Evolutionary conservation across 495 filamentous ascomycete species (phyloP), one percentile per base, ranked within the genome.

Genomic region (Penicillium canariense): DNA sequence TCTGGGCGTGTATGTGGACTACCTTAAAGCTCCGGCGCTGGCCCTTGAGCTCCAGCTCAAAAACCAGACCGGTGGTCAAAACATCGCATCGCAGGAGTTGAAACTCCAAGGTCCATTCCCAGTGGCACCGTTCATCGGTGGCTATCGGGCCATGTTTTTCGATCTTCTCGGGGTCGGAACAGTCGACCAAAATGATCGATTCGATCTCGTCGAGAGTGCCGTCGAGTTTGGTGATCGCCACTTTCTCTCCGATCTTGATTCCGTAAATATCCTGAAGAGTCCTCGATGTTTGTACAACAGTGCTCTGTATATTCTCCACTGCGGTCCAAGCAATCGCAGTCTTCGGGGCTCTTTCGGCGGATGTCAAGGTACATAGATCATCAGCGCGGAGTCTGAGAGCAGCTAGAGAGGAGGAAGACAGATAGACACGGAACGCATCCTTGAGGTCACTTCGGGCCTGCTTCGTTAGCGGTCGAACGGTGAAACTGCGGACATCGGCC

Each of bases 301-400:
- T 75, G 50, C 79, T 84, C 59, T 85, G 80, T 35, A 87, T 77
- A 55, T 81, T 84, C 54, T 88, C 84, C 4, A 77, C 56, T 17
- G 85, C 81, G 38, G 78, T 76, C 84, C 86, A 89, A 12, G 83
- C 81, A 50, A 87, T 80, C 5, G 84, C 87, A 42, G 82, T 79
- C 45, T 79, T 81, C 6, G 69, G 57, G 2, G 65, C 32, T 26
- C 69, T 67, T 25, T 71, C 70, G 3, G 71, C 56, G 43, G 66
- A 79, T 56, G 75, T 77, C 28, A 90, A 44, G 12, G 54, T 74
- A 55, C 86, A 84, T 1, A 77, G 55, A 56, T 86, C 80, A 31
- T 85, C 88, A 26, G 80, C 71, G 40, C 79, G 75, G 22, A 90
- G 72, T 51, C 80, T 80, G 7, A 89, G 72, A 27, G 75, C 66